Conservation (phyloP, 768 basidiomycete species). For the Tremella yokohamensis region DNA sequence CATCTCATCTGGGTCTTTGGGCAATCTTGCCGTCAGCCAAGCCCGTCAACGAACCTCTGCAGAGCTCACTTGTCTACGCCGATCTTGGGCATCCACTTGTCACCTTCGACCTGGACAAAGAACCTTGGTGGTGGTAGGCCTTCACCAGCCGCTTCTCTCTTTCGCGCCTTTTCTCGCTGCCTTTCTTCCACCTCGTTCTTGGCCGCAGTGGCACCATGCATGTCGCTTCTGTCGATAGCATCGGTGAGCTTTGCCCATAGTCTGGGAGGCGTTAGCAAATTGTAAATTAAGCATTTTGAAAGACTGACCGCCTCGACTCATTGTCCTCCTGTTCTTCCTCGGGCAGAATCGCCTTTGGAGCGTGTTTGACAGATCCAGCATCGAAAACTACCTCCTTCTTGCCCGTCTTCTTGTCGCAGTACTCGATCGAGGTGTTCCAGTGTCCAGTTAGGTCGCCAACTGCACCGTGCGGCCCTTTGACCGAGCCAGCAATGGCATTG, state of each 20-base stretch:
- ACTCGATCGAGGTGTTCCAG: constrained; percentile 89
- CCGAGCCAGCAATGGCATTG: constrained; percentile 78
- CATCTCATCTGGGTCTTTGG: constrained; percentile 66
- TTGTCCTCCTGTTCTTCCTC: constrained; percentile 83
- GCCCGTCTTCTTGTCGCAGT: constrained; percentile 64
- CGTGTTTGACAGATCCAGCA: constrained; percentile 67
- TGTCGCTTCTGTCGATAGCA: constrained; percentile 81
- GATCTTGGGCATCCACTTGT: constrained; percentile 78
- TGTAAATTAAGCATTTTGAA: constrained; percentile 2
- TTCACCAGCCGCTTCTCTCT: constrained; percentile 69
- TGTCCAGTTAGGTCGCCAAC: constrained; percentile 82
- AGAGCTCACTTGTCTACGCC: constrained; percentile 48
- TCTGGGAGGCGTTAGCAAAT: constrained; percentile 49
- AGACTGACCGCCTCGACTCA: constrained; percentile 74
- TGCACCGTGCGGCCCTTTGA: constrained; percentile 63
- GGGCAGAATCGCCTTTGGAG: constrained; percentile 77
- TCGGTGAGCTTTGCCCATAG: constrained; percentile 79
- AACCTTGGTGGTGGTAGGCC: constrained; percentile 66
- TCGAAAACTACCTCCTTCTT: constrained; percentile 79
- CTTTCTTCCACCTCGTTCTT: constrained; percentile 88
- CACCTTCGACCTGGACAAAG: constrained; percentile 67
- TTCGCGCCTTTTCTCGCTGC: constrained; percentile 74
- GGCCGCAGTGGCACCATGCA: constrained; percentile 87
- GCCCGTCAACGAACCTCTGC: constrained; percentile 5
- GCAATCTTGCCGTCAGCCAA: constrained; percentile 57